Evolutionary conservation across 495 filamentous ascomycete genomes (phyloP).

Genomic region (Neurospora sp.): DNA sequence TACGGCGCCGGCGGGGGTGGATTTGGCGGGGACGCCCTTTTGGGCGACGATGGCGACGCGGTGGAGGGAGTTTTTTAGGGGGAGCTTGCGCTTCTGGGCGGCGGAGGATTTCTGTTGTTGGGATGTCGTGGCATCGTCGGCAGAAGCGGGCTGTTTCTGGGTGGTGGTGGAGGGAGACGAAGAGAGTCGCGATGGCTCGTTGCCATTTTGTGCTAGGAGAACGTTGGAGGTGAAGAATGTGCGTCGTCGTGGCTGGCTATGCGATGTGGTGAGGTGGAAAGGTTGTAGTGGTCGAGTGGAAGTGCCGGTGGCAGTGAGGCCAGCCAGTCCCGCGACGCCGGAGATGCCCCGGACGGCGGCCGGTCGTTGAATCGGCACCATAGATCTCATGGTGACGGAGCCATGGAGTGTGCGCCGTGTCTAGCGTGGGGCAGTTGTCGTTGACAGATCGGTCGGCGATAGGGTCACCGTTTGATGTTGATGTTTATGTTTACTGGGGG

Average conservation of each 20-base stretch:
- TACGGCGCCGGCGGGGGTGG: slow-evolving; percentile 3
- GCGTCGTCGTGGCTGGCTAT: slow-evolving; percentile 24
- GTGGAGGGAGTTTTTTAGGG: slow-evolving; percentile 35
- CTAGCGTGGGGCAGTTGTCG: background rate
- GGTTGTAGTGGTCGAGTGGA: slow-evolving; percentile 19
- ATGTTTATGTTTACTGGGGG: background rate
- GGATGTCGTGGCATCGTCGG: background rate
- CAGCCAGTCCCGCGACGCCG: background rate
- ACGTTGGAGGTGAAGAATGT: slow-evolving; percentile 33
- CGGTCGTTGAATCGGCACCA: slow-evolving; percentile 12
- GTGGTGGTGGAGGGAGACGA: background rate
- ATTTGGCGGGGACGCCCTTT: slow-evolving; percentile 19
- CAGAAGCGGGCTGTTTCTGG: slow-evolving; percentile 5
- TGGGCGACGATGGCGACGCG: slow-evolving; percentile 32
- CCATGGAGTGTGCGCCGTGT: slow-evolving; percentile 12
- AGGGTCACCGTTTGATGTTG: background rate
- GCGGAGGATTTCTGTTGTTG: slow-evolving; percentile 4
- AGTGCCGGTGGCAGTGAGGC: slow-evolving; percentile 7
- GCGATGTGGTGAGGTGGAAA: slow-evolving; percentile 9
- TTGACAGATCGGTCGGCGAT: background rate
- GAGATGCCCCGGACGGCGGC: slow-evolving; percentile 4
- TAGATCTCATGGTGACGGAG: slow-evolving; percentile 15
- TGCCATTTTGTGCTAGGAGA: slow-evolving; percentile 22
- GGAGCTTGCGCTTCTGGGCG: slow-evolving; percentile 31
- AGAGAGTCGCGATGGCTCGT: slow-evolving; percentile 1